Conservation (phyloP, 2,329 filamentous ascomycete genomes). For the Pseudogymnoascus sp. region DNA sequence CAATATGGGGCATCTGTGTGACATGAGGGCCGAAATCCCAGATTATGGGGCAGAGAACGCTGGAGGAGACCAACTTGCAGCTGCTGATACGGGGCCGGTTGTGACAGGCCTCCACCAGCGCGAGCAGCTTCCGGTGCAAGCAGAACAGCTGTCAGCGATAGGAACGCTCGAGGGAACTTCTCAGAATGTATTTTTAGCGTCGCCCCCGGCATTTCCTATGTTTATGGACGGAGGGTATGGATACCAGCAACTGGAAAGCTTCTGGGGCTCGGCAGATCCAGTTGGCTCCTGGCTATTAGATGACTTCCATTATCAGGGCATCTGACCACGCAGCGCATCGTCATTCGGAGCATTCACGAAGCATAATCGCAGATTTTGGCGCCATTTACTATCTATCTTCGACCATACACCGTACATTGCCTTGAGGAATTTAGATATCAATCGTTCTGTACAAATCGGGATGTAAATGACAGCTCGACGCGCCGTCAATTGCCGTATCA, state of each 20-base stretch:
- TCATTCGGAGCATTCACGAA: neutral
- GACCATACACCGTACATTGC: too few species aligned
- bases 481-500: too few species aligned
- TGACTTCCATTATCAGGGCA: neutral
- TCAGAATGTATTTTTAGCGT: neutral
- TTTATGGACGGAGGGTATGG: neutral
- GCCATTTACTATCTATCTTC: neutral
- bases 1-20: constrained; percentile 3
- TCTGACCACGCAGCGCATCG: neutral
- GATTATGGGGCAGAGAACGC: neutral
- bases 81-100: neutral
- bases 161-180: neutral
- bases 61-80: neutral
- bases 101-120: neutral
- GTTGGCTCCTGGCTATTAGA: constrained; percentile 8
- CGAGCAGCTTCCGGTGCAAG: neutral
- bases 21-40: neutral
- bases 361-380: neutral
- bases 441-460: too few species aligned
- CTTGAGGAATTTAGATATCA: too few species aligned
- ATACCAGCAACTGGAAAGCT: constrained; percentile 4
- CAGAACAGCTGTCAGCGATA: neutral
- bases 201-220: neutral
- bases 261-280: constrained; percentile 7
- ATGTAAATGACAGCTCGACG: too few species aligned